A percentile compares a stretch with the other conserved stretches of the same genome.
phyloP scores from a whole-genome alignment of 1,284 basidiomycete species.

The Ganoderma meredithae region DNA sequence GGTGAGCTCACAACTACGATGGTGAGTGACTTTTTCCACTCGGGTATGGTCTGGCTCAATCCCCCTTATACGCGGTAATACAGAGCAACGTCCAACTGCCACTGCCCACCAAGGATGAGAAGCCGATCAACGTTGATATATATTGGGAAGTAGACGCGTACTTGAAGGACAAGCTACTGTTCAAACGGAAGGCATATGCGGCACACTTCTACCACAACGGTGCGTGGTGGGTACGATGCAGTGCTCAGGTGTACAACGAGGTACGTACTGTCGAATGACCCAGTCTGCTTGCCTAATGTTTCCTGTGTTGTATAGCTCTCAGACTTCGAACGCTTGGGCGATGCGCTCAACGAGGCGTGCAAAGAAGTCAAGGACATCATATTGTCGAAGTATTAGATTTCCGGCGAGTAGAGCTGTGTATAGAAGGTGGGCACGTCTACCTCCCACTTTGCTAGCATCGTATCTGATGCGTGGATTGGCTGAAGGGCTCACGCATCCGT shows the following conservation, averaged over 20 bases:
- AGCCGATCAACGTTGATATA: constrained; percentile 18
- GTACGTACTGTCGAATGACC: constrained; percentile 17
- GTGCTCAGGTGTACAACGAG: constrained; percentile 79
- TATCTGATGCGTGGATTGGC: background rate
- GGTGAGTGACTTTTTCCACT: constrained; percentile 51
- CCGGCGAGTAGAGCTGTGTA: background rate
- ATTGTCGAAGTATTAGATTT: constrained; percentile 15
- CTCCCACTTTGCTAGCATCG: background rate
- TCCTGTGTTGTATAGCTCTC: constrained; percentile 47
- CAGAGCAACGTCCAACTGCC: constrained; percentile 47
- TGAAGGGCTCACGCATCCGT: background rate
- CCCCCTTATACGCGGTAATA: background rate
- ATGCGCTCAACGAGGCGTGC: constrained; percentile 34
- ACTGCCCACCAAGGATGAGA: constrained; percentile 35
- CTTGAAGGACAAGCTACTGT: constrained; percentile 49
- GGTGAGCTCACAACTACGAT: constrained; percentile 76
- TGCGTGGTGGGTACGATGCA: constrained; percentile 76
- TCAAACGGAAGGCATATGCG: constrained; percentile 52
- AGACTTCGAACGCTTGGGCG: constrained; percentile 51
- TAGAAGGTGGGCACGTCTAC: background rate
- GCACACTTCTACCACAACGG: constrained; percentile 62
- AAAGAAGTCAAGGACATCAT: constrained; percentile 33
- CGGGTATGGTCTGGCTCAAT: background rate
- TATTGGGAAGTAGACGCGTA: constrained; percentile 41
- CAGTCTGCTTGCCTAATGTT: background rate